These are phyloP conservation scores for Dothideomycetes sp. DNA, from an alignment of 2,329 filamentous ascomycete species.

Conservation along the genomic window DNA sequence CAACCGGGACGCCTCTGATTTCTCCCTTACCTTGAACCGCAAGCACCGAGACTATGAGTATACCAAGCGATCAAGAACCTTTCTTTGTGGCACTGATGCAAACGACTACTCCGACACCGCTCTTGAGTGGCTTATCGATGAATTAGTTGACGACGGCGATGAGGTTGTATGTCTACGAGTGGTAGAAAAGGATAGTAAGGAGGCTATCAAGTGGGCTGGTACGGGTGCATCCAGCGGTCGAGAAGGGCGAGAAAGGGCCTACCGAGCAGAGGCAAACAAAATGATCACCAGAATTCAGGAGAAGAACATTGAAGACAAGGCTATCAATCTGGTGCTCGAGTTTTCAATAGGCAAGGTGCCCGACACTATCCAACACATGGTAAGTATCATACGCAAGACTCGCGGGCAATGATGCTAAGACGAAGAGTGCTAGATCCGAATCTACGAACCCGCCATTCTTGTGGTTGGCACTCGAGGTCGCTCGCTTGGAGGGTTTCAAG, in stretches of 20 bases:
- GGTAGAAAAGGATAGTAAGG: conserved; percentile 69
- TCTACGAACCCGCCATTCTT: conserved; percentile 84
- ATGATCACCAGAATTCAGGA: conserved; percentile 66
- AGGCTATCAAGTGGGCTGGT: conserved; percentile 33
- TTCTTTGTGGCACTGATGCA: conserved; percentile 83
- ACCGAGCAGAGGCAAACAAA: conserved; percentile 63
- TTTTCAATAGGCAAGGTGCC: conserved; percentile 84
- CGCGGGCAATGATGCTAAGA: too few relatives aligned
- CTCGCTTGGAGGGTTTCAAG: conserved; percentile 75
- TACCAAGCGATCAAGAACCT: conserved; percentile 70
- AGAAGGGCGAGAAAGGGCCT: conserved; percentile 46
- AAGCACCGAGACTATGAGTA: conserved; percentile 80
- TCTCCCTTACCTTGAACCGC: conserved; percentile 71
- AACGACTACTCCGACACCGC: conserved; percentile 89
- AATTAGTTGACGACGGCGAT: conserved; percentile 86
- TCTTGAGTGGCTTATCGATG: conserved; percentile 82
- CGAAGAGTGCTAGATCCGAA: conserved; percentile 54
- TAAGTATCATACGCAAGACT: conserved; percentile 32
- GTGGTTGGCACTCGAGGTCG: conserved; percentile 82
- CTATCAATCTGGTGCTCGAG: conserved; percentile 76
- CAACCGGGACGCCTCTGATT: conserved; percentile 54
- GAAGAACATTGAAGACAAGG: conserved; percentile 73
- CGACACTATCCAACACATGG: conserved; percentile 81
- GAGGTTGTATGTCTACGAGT: conserved; percentile 86
- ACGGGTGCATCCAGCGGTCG: conserved; percentile 47